Base-by-base conservation (phyloP, 1,139 yeast species). In the Casaregolazyma suthepensis region DNA sequence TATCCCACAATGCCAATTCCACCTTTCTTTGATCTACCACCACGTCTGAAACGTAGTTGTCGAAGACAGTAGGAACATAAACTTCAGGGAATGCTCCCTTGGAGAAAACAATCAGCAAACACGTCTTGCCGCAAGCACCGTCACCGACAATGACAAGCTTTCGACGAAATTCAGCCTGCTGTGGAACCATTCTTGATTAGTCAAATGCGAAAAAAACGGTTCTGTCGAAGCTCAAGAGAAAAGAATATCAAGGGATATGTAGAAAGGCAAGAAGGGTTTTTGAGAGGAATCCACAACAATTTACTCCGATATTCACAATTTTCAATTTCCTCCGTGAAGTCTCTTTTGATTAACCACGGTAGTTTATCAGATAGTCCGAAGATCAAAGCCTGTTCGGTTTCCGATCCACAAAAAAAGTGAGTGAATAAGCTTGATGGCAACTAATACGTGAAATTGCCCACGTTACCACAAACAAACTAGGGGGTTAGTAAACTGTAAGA, bases 61-160 rank as follows among this genome's bases (percentile, higher is more conserved):
- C 97, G 68, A 90, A 90, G 57, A 90, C 96, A 29, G 97, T 90
- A 64, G 97, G 97, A 50, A 89, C 96, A 70, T 90, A 90, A 56
- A 88, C 93, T 58, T 89, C 95, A 59, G 97, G 97, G 82, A 90
- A 91, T 54, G 95, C 88, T 60, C 96, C 97, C 75, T 88, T 87
- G 59, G 96, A 86, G 71, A 90, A 91, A 26, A 62, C 65, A 46
- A 71, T 72, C 55, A 71, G 63, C 57, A 71, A 60, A 58, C 75
- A 90, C 0, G 97, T 90, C 69, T 90, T 90, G 29, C 97, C 97
- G 71, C 96, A 89, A 9, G 96, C 96, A 54, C 97, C 97, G 70
- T 90, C 97, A 29, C 97, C 97, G 17, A 90, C 96, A 56, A 90
- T 90, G 53, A 90, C 96, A 54, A 90, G 76, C 69, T 91, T 91